A percentile compares a stretch with the other conserved stretches of the same genome.
phyloP scores from a whole-genome alignment of 2,329 filamentous ascomycete species.

The Penicillium sp. region DNA sequence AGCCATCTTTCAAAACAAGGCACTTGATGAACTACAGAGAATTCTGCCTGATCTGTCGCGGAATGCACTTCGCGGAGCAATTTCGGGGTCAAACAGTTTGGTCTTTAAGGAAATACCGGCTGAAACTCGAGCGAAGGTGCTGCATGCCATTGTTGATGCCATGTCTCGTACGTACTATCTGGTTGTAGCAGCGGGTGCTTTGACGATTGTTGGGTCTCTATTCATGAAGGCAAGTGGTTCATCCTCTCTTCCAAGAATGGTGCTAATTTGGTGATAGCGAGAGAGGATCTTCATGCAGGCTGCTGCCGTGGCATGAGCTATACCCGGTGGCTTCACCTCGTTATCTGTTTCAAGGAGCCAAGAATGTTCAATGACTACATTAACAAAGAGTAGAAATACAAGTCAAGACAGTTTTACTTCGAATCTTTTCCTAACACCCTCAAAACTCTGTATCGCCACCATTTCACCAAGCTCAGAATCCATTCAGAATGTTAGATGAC shows the following conservation, averaged over 20 bases:
- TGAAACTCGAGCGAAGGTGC: slow-evolving; percentile 1
- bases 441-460: neutral
- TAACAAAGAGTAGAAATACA: neutral
- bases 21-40: slow-evolving; percentile 3
- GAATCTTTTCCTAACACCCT: neutral
- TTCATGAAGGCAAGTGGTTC: slow-evolving; percentile 14
- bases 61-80: slow-evolving; percentile 3
- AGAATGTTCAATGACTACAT: neutral
- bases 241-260: neutral
- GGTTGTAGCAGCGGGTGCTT: slow-evolving; percentile 19
- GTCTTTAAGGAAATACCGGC: neutral
- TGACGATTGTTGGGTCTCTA: slow-evolving; percentile 14
- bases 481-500: slow-evolving; percentile 10
- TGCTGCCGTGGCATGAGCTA: neutral
- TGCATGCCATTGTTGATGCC: slow-evolving; percentile 16
- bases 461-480: neutral
- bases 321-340: neutral
- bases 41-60: slow-evolving; percentile 7
- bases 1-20: slow-evolving; percentile 16
- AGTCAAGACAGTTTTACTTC: neutral
- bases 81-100: slow-evolving; percentile 6
- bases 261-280: slow-evolving; percentile 2
- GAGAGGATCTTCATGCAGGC: slow-evolving; percentile 13
- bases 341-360: neutral
- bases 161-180: slow-evolving; percentile 18